A percentile compares a stretch with the other conserved stretches of the same genome.
Evolutionary conservation across 2,329 filamentous ascomycete species (phyloP).

Genomic region (Phoma sp.): DNA sequence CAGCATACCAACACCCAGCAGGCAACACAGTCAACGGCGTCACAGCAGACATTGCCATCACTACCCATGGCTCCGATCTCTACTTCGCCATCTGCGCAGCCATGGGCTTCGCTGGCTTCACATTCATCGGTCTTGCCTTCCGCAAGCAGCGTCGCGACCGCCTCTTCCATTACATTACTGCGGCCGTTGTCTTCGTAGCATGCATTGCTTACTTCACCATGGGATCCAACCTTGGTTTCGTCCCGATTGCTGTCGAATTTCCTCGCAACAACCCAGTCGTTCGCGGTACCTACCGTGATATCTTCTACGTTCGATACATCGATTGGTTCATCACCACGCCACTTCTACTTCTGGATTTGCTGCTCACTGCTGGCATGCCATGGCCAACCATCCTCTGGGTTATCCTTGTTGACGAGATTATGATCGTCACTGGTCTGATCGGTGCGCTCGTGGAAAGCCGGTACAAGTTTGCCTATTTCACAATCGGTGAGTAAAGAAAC

Average conservation of each 20-base stretch:
- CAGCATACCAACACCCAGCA: conserved; percentile 15
- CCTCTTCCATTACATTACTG: conserved; percentile 70
- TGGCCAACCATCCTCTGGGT: conserved; percentile 69
- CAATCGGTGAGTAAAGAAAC: conserved; percentile 51
- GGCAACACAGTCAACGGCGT: conserved; percentile 55
- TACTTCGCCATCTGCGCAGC: conserved; percentile 67
- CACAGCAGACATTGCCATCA: conserved; percentile 63
- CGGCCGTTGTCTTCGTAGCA: conserved; percentile 63
- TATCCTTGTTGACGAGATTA: conserved; percentile 68
- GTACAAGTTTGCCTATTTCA: conserved; percentile 74
- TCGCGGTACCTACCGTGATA: conserved; percentile 62
- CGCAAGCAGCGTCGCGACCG: conserved; percentile 63
- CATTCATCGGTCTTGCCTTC: conserved; percentile 60
- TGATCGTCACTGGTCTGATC: conserved; percentile 71
- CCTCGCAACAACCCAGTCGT: conserved; percentile 53
- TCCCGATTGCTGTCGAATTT: conserved; percentile 68
- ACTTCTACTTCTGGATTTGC: conserved; percentile 66
- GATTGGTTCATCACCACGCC: conserved; percentile 71
- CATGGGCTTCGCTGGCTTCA: conserved; percentile 63
- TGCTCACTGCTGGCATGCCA: conserved; percentile 69
- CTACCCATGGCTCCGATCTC: conserved; percentile 65
- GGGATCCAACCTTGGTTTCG: conserved; percentile 70
- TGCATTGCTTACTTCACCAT: conserved; percentile 70
- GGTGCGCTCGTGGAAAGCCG: conserved; percentile 66
- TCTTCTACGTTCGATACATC: conserved; percentile 72